Conservation (phyloP, 192 early-diverging fungal species). For the Endogone sp. region DNA sequence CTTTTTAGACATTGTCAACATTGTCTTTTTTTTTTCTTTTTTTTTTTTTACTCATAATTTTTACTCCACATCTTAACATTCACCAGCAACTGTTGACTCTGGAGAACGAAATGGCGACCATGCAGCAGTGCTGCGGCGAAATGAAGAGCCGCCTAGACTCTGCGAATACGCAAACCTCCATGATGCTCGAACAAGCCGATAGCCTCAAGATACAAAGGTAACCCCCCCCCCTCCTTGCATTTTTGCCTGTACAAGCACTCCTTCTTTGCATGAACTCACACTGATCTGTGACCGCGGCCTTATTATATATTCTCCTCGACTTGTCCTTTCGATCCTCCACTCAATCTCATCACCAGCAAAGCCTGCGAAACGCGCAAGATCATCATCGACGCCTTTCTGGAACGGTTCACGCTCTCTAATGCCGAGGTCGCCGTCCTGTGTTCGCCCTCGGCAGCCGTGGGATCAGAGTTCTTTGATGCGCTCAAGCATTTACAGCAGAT, state of each 20-base stretch:
- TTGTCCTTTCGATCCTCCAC: neutral
- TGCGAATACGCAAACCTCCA: slow-evolving; percentile 53
- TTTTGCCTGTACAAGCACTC: neutral
- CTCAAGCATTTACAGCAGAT: slow-evolving; percentile 65
- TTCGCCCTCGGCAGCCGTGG: slow-evolving; percentile 43
- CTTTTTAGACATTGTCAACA: too few relatives aligned
- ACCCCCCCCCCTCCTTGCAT: neutral
- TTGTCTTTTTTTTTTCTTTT: too few relatives aligned
- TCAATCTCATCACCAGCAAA: slow-evolving; percentile 26
- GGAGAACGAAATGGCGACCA: slow-evolving; percentile 53
- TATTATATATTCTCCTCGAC: neutral
- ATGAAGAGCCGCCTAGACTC: slow-evolving; percentile 53
- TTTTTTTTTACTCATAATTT: neutral
- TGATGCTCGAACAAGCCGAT: slow-evolving; percentile 61
- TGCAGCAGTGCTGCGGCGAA: slow-evolving; percentile 54
- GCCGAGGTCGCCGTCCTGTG: slow-evolving; percentile 58
- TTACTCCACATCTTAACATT: neutral
- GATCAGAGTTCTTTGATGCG: slow-evolving; percentile 65
- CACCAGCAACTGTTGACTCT: slow-evolving; percentile 52
- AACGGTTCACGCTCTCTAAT: slow-evolving; percentile 68
- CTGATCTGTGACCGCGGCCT: too few relatives aligned
- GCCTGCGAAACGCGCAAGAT: slow-evolving; percentile 49
- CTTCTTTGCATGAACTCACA: neutral
- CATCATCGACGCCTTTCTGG: slow-evolving; percentile 62
- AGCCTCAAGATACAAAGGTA: slow-evolving; percentile 65